Base-by-base conservation (phyloP, 208 protist species). In the Wallacemonas rigidus region DNA sequence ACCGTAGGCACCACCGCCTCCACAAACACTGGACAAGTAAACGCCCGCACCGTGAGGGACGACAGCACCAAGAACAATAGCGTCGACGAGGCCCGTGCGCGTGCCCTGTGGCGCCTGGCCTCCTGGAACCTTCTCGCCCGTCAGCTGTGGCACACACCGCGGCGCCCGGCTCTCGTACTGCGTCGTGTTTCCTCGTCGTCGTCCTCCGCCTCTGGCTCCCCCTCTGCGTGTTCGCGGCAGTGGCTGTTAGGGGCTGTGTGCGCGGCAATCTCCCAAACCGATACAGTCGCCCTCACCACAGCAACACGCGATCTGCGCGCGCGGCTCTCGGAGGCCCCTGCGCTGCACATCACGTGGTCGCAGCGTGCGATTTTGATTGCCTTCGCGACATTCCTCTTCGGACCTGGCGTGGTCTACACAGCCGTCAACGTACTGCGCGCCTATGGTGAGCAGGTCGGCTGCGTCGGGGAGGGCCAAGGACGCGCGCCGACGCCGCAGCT, bases 391-490 rank as follows among this genome's bases (percentile, higher is more conserved):
- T 58, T 58, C 50, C 51, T 69, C 48, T 69, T 69, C 36, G 51
- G 50, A 4, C 14, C 45, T 7, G 44, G 6, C 50, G 47, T 56
- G 12, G 7, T 69, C 48, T 40, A 6, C 48, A 72, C 55, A 4
- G 67, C 67, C 67, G 45, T 72, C 40, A 51, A 57, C 51, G 69
- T 74, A 17, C 57, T 65, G 60, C 60, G 43, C 15, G 43, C 43
- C 3, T 26, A 65, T 41, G 60, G 60, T 41, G 60, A 65, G 43
- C 14, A 65, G 40, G 2, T 48, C 17, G 68, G 15, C 35, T 6
- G 14, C 6, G 38, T 53, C 61, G 38, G 17, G 7, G 45, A 76
- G 60, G 45, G 12, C 1, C 45, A 50, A 6, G 74, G 41, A 26
- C 0, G 26, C 26, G 26, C 26, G 0, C 26, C 26, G 26, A 26